A percentile compares a stretch with the other conserved stretches of the same genome.
Conservation (phyloP, 2,329 filamentous ascomycete species). For the Cladophialophora bantiana region DNA sequence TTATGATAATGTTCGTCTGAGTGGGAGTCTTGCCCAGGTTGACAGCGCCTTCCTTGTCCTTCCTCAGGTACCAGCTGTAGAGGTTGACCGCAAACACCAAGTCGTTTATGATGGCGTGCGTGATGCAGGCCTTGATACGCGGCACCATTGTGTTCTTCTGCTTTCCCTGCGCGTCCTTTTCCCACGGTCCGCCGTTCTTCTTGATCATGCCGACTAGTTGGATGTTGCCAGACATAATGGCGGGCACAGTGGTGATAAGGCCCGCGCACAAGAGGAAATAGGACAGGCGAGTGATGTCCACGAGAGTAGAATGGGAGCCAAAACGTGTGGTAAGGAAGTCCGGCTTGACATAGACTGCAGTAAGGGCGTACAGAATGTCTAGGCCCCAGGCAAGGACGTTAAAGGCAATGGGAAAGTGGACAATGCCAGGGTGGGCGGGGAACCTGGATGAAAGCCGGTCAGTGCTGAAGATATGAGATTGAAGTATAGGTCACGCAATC, state of each 20-base stretch:
- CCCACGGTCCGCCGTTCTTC: constrained; percentile 41
- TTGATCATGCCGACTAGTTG: constrained; percentile 41
- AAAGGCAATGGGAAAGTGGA: constrained; percentile 42
- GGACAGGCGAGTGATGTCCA: constrained; percentile 39
- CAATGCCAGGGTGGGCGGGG: constrained; percentile 38
- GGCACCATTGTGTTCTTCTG: constrained; percentile 41
- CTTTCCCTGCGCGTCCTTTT: constrained; percentile 39
- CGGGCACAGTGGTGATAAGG: constrained; percentile 39
- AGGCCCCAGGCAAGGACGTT: constrained; percentile 41
- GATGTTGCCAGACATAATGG: constrained; percentile 41
- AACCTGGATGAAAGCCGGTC: constrained; percentile 22
- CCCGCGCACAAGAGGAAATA: constrained; percentile 40
- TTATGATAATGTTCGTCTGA: constrained; percentile 38
- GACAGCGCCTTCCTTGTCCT: constrained; percentile 35
- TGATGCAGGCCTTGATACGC: constrained; percentile 40
- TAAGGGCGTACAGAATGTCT: constrained; percentile 40
- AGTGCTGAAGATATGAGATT: constrained; percentile 3
- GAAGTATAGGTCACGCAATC: background rate
- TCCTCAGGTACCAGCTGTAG: constrained; percentile 40
- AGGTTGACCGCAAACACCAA: constrained; percentile 38
- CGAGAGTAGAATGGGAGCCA: constrained; percentile 32
- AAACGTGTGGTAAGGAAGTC: constrained; percentile 40
- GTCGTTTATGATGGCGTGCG: constrained; percentile 40
- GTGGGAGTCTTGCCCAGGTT: constrained; percentile 37
- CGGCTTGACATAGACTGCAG: constrained; percentile 36